Base-by-base conservation (phyloP, 1,139 yeast genomes). In the Yamadazyma taylorii region DNA sequence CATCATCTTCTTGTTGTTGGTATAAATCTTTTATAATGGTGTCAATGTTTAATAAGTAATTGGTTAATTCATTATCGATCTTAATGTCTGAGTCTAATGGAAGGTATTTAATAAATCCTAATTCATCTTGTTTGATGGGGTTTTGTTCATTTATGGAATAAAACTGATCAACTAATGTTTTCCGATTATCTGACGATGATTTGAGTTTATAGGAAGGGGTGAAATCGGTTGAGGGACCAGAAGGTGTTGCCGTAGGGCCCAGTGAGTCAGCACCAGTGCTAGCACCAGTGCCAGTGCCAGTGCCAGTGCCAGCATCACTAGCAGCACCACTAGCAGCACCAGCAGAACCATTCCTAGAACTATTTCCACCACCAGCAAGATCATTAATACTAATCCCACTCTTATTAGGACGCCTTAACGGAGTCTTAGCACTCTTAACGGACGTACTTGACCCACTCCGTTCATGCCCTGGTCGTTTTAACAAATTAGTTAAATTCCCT, bases 141-240 rank as follows among this genome's bases (percentile, higher is more conserved):
- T 30, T 37, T n/a, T 30, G n/a, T 16, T 40, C 43, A 29, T 44
- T 33, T 3, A 38, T 40, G 3, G 47, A 24, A 48, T 64, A 69
- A 47, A 69, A 69, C 43, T 68, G 74, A 46, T 68, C 72, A 40
- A 68, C 75, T 39, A 69, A 50, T 30, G 72, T 50, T 40, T 63
- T 65, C 34, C 44, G 13, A 14, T 29, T 24, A 27, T 34, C 22
- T 5, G 25, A 7, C 6, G 8, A 6, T 19, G 21, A 8, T 19
- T 19, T 19, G 21, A 5, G 5, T 19, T 19, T 19, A 8, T 19
- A 19, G 21, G 8, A 6, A 6, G 21, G 8, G 8, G 21, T 19
- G 8, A 6, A 19, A 19, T 19, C 21, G 5, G 21, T 19, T 8
- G 8, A 8, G 21, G 21, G 21, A 6, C 21, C 21, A n/a, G n/a